These are phyloP conservation scores for Rhodomyrtus psidioides DNA, from an alignment of 441 rosid species.

Conservation along the genomic window DNA sequence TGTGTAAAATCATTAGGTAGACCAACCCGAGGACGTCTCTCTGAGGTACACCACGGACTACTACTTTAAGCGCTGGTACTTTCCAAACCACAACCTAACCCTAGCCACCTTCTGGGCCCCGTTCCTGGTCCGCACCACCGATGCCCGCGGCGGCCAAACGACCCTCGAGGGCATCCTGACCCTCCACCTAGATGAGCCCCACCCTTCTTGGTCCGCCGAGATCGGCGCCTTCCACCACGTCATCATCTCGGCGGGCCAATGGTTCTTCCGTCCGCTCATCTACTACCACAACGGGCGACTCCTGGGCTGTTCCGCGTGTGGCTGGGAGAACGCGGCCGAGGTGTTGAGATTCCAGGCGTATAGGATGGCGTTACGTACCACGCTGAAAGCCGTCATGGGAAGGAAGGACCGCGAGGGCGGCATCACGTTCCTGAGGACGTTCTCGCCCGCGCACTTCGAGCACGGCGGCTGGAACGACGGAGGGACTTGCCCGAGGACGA, in stretches of 20 bases:
- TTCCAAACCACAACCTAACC: constrained; percentile 49
- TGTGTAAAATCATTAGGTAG: constrained; percentile 30
- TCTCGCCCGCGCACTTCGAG: constrained; percentile 64
- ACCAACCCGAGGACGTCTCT: constrained; percentile 43
- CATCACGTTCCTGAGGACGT: constrained; percentile 51
- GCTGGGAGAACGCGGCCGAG: constrained; percentile 26
- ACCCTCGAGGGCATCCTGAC: constrained; percentile 30
- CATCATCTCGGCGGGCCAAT: constrained; percentile 66
- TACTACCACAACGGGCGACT: constrained; percentile 34
- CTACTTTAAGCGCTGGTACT: constrained; percentile 44
- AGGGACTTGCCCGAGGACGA: constrained; percentile 51
- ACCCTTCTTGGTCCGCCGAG: constrained; percentile 44
- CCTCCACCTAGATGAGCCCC: constrained; percentile 60
- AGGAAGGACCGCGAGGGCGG: constrained; percentile 41
- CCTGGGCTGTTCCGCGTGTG: constrained; percentile 54
- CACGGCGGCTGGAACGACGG: constrained; percentile 65
- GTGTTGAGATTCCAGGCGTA: constrained; percentile 44
- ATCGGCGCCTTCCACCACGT: constrained; percentile 46
- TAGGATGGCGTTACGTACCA: constrained; percentile 53
- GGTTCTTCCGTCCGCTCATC: constrained; percentile 64
- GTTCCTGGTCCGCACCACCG: constrained; percentile 51
- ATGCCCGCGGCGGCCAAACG: constrained; percentile 35
- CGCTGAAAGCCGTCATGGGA: constrained; percentile 14
- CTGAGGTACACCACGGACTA: constrained; percentile 19
- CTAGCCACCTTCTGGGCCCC: constrained; percentile 66